Evolutionary conservation across 495 filamentous ascomycete species (phyloP), one percentile per base, ranked within the genome.

Genomic region (Aspergillus wentii): DNA sequence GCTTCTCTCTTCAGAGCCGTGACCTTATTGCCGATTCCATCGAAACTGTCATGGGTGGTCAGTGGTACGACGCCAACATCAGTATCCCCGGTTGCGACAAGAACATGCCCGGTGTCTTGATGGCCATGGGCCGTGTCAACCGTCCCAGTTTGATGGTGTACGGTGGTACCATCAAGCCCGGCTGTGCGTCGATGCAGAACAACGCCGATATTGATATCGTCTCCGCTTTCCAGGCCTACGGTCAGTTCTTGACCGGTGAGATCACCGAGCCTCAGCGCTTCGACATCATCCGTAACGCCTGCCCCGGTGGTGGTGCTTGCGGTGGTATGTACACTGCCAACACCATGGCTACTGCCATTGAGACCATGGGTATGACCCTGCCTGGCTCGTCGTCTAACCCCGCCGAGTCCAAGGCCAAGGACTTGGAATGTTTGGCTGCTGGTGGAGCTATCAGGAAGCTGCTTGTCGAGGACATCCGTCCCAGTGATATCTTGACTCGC

Each of bases 291-390:
- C 78, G 91, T 38, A 72, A 97, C 62, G 92, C 92, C 22, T 96
- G 91, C 62, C 91, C 91, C 27, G 92, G 92, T 30, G 74, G 82
- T 43, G 92, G 92, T 43, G 92, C 94, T 14, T 98, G 92, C 56
- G 92, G 92, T 54, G 92, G 92, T 43, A 98, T 98, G 92, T 98
- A 98, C 71, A 98, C 92, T 13, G 92, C 92, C 38, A 98, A 98
- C 74, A 98, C 92, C 33, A 94, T 98, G 89, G 92, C 92, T 30
- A 83, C 83, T 4, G 90, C 90, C n/a, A 94, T 96, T 46, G 92
- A 98, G 66, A 78, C 82, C 23, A 88, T 98, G 76, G 92, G 92
- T 38, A 90, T 98, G 85, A 87, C 88, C 3, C 75, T 98, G 19
- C 87, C 92, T 9, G 92, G 94, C 4, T 95, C 88, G 18, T 95